These are phyloP conservation scores for Mimosa bimucronata DNA, from an alignment of 306 rosid species.

Conservation along the genomic window DNA sequence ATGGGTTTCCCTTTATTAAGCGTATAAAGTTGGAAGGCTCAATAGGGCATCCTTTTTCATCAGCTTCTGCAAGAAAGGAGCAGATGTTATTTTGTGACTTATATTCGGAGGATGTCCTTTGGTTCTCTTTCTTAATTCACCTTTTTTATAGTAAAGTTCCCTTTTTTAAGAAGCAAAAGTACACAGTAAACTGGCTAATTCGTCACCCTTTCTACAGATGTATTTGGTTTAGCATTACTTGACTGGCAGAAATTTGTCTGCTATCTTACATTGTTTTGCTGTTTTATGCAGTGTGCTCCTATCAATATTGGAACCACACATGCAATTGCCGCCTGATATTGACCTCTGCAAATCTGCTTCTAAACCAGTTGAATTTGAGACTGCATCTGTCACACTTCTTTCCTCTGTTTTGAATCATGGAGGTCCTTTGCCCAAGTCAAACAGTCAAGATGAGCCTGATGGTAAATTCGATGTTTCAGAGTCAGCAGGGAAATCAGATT, in stretches of 20 bases:
- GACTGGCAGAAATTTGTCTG: slow-evolving; percentile 22
- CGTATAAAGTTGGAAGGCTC: not conserved
- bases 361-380: slow-evolving; percentile 57
- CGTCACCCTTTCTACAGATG: slow-evolving; percentile 10
- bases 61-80: not conserved
- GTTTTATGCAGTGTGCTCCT: slow-evolving; percentile 73
- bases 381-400: slow-evolving; percentile 46
- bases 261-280: slow-evolving; percentile 30
- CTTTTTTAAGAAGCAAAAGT: not conserved
- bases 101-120: not conserved
- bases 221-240: slow-evolving; percentile 26
- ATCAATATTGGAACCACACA: slow-evolving; percentile 87
- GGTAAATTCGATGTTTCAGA: slow-evolving; percentile 66
- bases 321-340: slow-evolving; percentile 85
- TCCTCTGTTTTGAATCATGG: slow-evolving; percentile 52
- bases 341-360: slow-evolving; percentile 65
- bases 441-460: slow-evolving; percentile 65
- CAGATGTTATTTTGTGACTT: not conserved
- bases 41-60: not conserved
- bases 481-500: slow-evolving; percentile 56
- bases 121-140: not conserved
- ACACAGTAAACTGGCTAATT: slow-evolving; percentile 10
- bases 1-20: not conserved
- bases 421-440: slow-evolving; percentile 55
- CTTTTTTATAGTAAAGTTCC: not conserved